Evolutionary conservation across 495 filamentous ascomycete genomes (phyloP).

Genomic region (Chaetomidium leptoderma): DNA sequence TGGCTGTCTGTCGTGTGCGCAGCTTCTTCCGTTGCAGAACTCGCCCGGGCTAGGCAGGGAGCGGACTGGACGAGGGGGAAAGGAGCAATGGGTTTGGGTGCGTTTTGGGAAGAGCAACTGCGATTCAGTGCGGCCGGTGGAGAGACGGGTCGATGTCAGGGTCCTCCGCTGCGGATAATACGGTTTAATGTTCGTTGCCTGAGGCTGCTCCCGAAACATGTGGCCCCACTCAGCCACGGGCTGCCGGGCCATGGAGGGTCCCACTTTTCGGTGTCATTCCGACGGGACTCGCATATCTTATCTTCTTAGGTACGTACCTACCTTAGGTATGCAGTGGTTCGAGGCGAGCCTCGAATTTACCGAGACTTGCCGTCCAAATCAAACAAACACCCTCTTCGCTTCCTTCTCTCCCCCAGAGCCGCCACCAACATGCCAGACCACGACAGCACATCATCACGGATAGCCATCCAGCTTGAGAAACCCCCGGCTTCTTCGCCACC

Average conservation of each 20-base stretch:
- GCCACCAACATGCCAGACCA: constrained; percentile 18
- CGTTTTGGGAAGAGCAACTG: not conserved
- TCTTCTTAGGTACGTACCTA: too few species aligned
- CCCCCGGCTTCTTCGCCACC: constrained; percentile 16
- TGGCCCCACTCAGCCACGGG: not conserved
- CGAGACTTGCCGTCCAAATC: not conserved
- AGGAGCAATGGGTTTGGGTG: not conserved
- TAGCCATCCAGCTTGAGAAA: constrained; percentile 38
- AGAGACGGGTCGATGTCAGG: not conserved
- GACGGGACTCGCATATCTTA: not conserved
- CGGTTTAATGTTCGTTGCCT: not conserved
- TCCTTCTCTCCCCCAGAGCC: not conserved
- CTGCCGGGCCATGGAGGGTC: not conserved
- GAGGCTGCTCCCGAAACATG: not conserved
- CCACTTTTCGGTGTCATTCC: not conserved
- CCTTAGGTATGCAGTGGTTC: too few species aligned
- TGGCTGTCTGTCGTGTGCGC: not conserved
- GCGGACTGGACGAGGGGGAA: not conserved
- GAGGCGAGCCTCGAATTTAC: not conserved
- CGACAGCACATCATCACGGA: constrained; percentile 26
- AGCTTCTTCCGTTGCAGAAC: not conserved
- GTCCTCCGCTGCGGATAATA: not conserved
- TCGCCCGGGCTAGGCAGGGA: not conserved
- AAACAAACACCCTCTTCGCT: too few species aligned
- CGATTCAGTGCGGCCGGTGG: constrained; percentile 8